A percentile compares a stretch with the other conserved stretches of the same genome.
phyloP scores from a whole-genome alignment of 179 eudicot species.

The Silene vulgaris region DNA sequence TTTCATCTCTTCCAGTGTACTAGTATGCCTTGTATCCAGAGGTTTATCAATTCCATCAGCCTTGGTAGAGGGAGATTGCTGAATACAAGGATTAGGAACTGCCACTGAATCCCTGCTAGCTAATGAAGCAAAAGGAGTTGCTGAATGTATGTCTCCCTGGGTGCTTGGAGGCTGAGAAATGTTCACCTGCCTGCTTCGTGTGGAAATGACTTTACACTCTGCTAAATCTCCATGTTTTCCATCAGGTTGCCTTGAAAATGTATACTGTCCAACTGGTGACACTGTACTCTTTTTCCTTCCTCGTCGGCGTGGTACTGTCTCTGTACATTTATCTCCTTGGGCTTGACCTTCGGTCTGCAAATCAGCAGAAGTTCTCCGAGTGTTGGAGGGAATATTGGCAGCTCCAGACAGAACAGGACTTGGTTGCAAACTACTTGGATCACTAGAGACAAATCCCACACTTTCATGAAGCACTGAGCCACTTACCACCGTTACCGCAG shows the following conservation, averaged over 20 bases:
- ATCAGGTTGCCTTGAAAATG: constrained; percentile 25
- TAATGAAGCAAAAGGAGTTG: constrained; percentile 7
- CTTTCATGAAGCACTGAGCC: constrained; percentile 24
- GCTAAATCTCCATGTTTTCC: constrained; percentile 15
- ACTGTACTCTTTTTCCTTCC: constrained; percentile 45
- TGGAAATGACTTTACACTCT: constrained; percentile 25
- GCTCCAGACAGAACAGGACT: constrained; percentile 24
- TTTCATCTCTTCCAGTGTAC: constrained; percentile 16
- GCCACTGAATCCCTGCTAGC: constrained; percentile 12
- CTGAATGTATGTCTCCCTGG: constrained; percentile 16
- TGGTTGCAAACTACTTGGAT: constrained; percentile 28
- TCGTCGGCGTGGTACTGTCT: constrained; percentile 49
- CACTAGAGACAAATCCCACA: constrained; percentile 25
- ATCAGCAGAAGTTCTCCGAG: constrained; percentile 25
- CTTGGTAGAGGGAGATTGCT: constrained; percentile 21
- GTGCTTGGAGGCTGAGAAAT: constrained; percentile 14
- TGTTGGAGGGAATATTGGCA: constrained; percentile 23
- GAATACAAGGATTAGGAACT: constrained; percentile 14
- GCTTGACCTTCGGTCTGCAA: constrained; percentile 39
- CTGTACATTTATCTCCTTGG: constrained; percentile 34
- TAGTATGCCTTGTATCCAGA: constrained; percentile 18
- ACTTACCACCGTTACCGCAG: constrained; percentile 23
- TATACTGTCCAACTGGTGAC: constrained; percentile 32
- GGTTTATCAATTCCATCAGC: constrained; percentile 13
- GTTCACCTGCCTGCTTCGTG: constrained; percentile 30